phyloP scores from a whole-genome alignment of 257 asterid species.

The Phtheirospermum japonicum region DNA sequence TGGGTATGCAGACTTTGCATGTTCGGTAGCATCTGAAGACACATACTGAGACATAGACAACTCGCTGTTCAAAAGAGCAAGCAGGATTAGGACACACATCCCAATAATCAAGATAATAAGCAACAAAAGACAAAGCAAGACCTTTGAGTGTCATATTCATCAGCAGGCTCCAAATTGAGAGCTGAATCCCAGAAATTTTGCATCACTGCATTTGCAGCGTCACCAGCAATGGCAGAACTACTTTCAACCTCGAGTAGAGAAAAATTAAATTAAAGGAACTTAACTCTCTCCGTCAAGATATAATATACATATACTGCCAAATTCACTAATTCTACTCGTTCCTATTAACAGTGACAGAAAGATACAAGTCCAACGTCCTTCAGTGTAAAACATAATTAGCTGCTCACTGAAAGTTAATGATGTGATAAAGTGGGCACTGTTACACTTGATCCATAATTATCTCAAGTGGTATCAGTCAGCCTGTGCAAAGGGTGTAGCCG shows the following conservation, averaged over 20 bases:
- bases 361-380: not conserved
- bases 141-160: slow-evolving; percentile 86
- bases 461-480: no score
- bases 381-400: not conserved
- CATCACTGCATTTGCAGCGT: slow-evolving; percentile 74
- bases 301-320: slow-evolving; percentile 12
- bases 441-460: no score
- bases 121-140: slow-evolving; percentile 31
- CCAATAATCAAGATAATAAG: slow-evolving; percentile 10
- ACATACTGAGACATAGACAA: slow-evolving; percentile 63
- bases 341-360: not conserved
- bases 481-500: no score
- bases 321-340: slow-evolving; percentile 11
- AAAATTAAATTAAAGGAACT: slow-evolving; percentile 18
- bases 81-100: slow-evolving; percentile 18
- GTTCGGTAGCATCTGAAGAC: slow-evolving; percentile 59
- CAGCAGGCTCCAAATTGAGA: slow-evolving; percentile 73
- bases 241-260: slow-evolving; percentile 70
- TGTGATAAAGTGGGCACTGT: no score
- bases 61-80: slow-evolving; percentile 55
- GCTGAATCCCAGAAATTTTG: slow-evolving; percentile 99
- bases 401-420: not conserved
- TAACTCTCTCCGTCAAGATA: slow-evolving; percentile 18
- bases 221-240: slow-evolving; percentile 68
- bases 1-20: slow-evolving; percentile 64